A percentile compares a stretch with the other conserved stretches of the same genome.
phyloP scores from a whole-genome alignment of 495 filamentous ascomycete species.

The Penicillium verhagenii region DNA sequence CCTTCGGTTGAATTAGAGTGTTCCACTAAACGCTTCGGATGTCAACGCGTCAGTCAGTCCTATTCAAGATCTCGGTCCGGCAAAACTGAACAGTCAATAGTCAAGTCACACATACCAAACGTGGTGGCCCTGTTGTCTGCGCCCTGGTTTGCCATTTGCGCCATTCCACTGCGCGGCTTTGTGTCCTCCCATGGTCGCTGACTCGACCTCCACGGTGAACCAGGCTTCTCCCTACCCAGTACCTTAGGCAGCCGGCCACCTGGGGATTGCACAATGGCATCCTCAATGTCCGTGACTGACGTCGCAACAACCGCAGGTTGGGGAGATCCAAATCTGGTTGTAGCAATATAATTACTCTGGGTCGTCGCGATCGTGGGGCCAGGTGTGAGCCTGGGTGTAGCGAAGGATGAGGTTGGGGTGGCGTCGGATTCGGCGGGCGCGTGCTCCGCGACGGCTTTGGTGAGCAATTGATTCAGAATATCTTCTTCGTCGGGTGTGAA shows the following conservation, averaged over 20 bases:
- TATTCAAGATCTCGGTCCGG: neutral
- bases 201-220: constrained; percentile 32
- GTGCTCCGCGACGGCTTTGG: constrained; percentile 31
- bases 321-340: constrained; percentile 7
- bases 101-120: constrained; percentile 32
- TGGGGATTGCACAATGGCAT: constrained; percentile 30
- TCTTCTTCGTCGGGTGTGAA: constrained; percentile 63
- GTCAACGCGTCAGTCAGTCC: constrained; percentile 58
- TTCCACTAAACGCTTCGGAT: constrained; percentile 65
- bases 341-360: constrained; percentile 4
- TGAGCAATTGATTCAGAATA: constrained; percentile 47
- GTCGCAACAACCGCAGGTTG: constrained; percentile 12
- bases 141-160: constrained; percentile 22
- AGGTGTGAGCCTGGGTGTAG: constrained; percentile 5
- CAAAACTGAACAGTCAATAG: neutral
- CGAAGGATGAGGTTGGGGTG: constrained; percentile 10
- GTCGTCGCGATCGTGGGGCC: constrained; percentile 6
- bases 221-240: constrained; percentile 39
- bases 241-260: constrained; percentile 40
- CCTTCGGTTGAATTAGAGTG: constrained; percentile 46
- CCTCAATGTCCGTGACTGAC: constrained; percentile 36
- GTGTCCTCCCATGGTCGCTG: constrained; percentile 10
- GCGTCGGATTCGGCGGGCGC: constrained; percentile 17
- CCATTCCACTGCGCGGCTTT: constrained; percentile 7
- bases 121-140: constrained; percentile 30